These are phyloP conservation scores for Erodium texanum DNA, from an alignment of 441 rosid genomes.

Conservation along the genomic window DNA sequence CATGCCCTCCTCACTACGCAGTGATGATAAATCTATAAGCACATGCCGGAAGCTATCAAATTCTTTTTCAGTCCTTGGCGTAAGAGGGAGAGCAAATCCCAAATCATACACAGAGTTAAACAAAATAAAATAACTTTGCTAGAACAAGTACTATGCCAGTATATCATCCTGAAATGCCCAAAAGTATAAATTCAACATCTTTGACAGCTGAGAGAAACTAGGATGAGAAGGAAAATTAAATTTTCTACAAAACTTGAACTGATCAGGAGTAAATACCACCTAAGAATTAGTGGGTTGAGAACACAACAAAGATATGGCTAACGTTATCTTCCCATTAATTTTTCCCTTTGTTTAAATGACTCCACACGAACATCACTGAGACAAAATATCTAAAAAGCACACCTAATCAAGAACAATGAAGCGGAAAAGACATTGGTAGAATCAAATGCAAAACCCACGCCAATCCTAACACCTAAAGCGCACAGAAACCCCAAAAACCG, in stretches of 20 bases:
- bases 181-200: not conserved
- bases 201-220: not conserved
- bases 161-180: too few relatives aligned
- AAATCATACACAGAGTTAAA: too few relatives aligned
- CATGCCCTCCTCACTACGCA: not conserved
- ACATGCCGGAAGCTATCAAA: not conserved
- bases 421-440: not conserved
- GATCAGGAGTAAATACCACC: not conserved
- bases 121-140: too few relatives aligned
- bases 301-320: not conserved
- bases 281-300: not conserved
- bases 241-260: not conserved
- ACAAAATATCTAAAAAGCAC: not conserved
- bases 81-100: too few relatives aligned
- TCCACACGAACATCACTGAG: too few relatives aligned
- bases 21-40: not conserved
- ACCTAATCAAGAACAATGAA: not conserved
- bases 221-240: not conserved
- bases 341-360: too few relatives aligned
- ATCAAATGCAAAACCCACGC: not conserved
- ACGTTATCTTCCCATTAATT: too few relatives aligned
- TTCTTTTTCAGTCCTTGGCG: not conserved
- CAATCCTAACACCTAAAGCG: too few relatives aligned
- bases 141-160: too few relatives aligned
- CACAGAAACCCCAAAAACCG: not conserved